Base-by-base conservation (phyloP, 2,329 filamentous ascomycete species). In the Pseudopyricularia javanii region DNA sequence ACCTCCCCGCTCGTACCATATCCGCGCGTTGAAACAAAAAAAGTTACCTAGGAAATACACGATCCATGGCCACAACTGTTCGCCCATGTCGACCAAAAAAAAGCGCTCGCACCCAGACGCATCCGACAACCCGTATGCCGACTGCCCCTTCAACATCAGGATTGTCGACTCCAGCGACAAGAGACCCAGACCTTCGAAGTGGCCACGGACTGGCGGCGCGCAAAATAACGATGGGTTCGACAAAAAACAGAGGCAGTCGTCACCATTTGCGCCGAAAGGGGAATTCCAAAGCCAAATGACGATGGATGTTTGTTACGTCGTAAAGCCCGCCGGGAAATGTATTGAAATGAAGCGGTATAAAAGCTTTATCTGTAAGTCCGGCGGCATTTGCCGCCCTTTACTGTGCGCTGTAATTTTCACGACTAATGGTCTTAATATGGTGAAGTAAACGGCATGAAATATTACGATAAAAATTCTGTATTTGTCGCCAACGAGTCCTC, bases 281-380 rank as follows among this genome's bases (percentile, higher is more conserved):
- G 73, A 70, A 57, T 80, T 81, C 66, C 78, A 74, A 59, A 72
- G 70, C 0, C 66, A 73, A 59, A 72, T 75, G 56, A 74, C 70
- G 32, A 71, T 81, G 74, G 75, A 79, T 56, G 64, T 79, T 11
- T 69, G 76, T 59, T 81, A 79, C 57, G 68, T 70, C 26, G 73
- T 81, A 33, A 70, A 74, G 52, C 77, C 77, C 4, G 66, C 70
- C 26, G 72, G 74, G 62, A 68, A 69, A 58, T 81, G 78, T 78
- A 67, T 70, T 26, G 74, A 78, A 51, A 80, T 80, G 77, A 80
- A 76, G 54, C 68, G 75, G 51, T 81, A 81, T 61, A 81, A 80
- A 55, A 80, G 78, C 63, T 81, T 81, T 56, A 75, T 80, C 55
- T 66, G 77, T 80, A 70, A 66, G 76, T 78, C 17, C 9, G 45